Evolutionary conservation across 2,329 filamentous ascomycete genomes (phyloP).

Genomic region (Pseudogymnoascus sp.): DNA sequence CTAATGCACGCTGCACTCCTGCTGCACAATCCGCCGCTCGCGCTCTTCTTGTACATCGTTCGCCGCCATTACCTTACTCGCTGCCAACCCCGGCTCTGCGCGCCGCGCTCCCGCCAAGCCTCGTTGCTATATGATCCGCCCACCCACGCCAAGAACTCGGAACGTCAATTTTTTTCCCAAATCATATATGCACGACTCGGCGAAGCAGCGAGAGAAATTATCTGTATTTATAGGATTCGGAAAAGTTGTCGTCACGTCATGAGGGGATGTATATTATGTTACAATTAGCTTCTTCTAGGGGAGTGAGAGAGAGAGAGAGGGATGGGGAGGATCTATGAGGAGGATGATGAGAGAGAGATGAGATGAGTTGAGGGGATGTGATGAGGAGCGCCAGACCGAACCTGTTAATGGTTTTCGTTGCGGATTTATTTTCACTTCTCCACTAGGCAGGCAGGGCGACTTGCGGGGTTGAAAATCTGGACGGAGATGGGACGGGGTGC

Average conservation of each 20-base stretch:
- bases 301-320: not conserved
- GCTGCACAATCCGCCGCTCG: constrained; percentile 3
- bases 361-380: not conserved
- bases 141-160: not conserved
- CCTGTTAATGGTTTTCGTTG: not conserved
- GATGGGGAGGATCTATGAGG: not conserved
- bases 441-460: not conserved
- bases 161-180: not conserved
- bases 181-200: not conserved
- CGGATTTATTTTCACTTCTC: not conserved
- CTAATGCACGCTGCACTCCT: not conserved
- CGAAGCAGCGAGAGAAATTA: not conserved
- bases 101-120: not conserved
- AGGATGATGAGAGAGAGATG: not conserved
- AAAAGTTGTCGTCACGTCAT: not conserved
- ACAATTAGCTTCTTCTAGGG: not conserved
- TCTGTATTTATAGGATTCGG: constrained; percentile 5
- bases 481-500: not conserved
- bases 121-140: not conserved
- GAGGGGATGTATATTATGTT: constrained; percentile 1
- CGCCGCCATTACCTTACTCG: not conserved
- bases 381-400: not conserved
- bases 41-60: constrained; percentile 3
- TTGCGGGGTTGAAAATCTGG: not conserved
- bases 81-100: not conserved